Percentiles rank a stretch among this genome's conserved stretches.
phyloP scores from a whole-genome alignment of 306 rosid species.

The Lagenaria siceraria region DNA sequence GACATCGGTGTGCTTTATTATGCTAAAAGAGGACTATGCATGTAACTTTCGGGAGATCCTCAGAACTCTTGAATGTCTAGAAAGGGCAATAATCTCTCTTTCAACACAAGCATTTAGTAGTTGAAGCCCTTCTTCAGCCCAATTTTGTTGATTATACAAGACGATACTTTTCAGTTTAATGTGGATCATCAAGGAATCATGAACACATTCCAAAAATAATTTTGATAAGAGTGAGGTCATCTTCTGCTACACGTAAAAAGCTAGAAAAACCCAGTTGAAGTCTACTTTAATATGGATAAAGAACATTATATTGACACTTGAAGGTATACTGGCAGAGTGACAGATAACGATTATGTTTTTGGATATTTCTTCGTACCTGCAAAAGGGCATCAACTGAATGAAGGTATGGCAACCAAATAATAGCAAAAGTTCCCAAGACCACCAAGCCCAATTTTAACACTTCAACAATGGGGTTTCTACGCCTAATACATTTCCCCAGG shows the following conservation, averaged over 20 bases:
- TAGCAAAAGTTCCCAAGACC: conserved; percentile 64
- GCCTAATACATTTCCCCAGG: conserved; percentile 69
- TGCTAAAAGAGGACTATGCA: neutral
- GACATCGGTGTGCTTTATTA: neutral
- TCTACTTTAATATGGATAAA: neutral
- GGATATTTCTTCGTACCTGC: conserved; percentile 28
- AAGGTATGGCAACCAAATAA: conserved; percentile 86
- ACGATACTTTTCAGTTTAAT: neutral
- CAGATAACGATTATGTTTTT: neutral
- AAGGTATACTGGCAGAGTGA: neutral
- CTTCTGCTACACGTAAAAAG: neutral
- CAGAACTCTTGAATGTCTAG: neutral
- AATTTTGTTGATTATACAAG: neutral
- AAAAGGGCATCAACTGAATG: conserved; percentile 48
- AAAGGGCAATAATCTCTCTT: neutral
- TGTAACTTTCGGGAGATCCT: neutral
- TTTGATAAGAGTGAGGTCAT: neutral
- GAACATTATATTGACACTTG: neutral
- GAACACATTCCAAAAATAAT: neutral
- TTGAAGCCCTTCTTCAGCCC: neutral
- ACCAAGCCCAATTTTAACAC: conserved; percentile 61
- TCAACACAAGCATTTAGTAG: neutral
- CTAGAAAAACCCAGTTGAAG: too few relatives aligned
- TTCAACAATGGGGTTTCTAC: conserved; percentile 47
- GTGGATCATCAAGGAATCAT: neutral